Evolutionary conservation across 768 basidiomycete genomes (phyloP).

Genomic region (Pleurotus tuber-regium): DNA sequence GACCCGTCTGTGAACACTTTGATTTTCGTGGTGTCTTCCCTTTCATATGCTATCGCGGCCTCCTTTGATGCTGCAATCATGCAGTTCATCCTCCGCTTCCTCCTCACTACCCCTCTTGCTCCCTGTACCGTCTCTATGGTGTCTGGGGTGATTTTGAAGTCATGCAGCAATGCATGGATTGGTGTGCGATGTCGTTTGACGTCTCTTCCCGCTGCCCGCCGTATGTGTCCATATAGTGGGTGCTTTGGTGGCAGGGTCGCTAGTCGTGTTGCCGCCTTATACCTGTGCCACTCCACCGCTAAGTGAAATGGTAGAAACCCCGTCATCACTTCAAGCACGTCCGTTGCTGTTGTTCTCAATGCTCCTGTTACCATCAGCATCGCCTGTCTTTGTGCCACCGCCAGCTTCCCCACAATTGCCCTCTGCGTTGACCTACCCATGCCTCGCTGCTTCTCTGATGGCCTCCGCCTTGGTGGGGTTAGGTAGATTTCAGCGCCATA

Average conservation of each 20-base stretch:
- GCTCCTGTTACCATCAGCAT: constrained; percentile 11
- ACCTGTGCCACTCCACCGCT: constrained; percentile 8
- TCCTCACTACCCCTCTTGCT: constrained; percentile 1
- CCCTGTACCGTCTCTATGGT: constrained; percentile 14
- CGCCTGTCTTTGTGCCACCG: constrained; percentile 3
- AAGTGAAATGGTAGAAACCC: constrained; percentile 11
- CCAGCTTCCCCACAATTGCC: constrained; percentile 1
- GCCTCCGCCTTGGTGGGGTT: background rate
- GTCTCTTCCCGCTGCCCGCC: background rate
- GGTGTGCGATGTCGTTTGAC: constrained; percentile 12
- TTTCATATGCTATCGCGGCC: constrained; percentile 4
- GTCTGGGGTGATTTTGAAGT: constrained; percentile 5
- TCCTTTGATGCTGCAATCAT: constrained; percentile 7
- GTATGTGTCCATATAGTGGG: constrained; percentile 10
- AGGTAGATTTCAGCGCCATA: background rate
- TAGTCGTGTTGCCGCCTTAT: constrained; percentile 8
- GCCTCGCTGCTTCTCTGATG: background rate
- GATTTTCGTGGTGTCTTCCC: background rate
- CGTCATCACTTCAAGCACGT: constrained; percentile 6
- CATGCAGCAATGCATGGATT: constrained; percentile 12
- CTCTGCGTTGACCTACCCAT: background rate
- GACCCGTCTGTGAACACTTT: constrained; percentile 18
- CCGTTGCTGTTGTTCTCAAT: constrained; percentile 10
- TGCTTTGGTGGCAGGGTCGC: constrained; percentile 9
- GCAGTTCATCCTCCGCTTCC: background rate